phyloP scores from a whole-genome alignment of 2,329 filamentous ascomycete species.

The Penicillium janthinellum region DNA sequence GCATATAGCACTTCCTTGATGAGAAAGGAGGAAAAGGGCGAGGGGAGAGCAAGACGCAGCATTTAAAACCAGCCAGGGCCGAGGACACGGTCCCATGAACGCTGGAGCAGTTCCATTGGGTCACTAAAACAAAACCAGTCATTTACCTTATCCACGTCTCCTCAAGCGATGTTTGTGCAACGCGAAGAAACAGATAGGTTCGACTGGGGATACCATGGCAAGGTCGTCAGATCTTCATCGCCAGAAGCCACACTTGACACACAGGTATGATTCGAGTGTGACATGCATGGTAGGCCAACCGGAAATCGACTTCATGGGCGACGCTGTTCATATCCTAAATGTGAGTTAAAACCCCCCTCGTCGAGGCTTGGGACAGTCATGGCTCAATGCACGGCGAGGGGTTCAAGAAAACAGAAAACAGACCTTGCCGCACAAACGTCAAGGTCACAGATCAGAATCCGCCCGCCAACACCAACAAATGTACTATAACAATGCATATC shows the following conservation, averaged over 20 bases:
- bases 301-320: neutral
- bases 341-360: neutral
- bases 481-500: neutral
- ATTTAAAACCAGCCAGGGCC: constrained; percentile 14
- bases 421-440: neutral
- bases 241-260: neutral
- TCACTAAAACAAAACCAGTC: constrained; percentile 13
- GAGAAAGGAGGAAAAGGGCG: constrained; percentile 34
- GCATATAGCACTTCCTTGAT: constrained; percentile 40
- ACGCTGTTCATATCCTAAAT: neutral
- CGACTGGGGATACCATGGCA: neutral
- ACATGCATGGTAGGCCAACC: neutral
- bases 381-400: neutral
- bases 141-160: constrained; percentile 11
- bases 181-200: neutral
- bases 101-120: constrained; percentile 12
- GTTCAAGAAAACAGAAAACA: neutral
- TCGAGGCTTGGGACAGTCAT: neutral
- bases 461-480: neutral
- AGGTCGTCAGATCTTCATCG: neutral
- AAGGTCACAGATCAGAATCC: neutral
- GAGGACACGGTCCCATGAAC: neutral
- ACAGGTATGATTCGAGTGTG: neutral
- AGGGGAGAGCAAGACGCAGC: constrained; percentile 14
- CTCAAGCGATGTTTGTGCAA: neutral